Conservation (phyloP, 2,329 filamentous ascomycete species). For the Zalaria sp. region DNA sequence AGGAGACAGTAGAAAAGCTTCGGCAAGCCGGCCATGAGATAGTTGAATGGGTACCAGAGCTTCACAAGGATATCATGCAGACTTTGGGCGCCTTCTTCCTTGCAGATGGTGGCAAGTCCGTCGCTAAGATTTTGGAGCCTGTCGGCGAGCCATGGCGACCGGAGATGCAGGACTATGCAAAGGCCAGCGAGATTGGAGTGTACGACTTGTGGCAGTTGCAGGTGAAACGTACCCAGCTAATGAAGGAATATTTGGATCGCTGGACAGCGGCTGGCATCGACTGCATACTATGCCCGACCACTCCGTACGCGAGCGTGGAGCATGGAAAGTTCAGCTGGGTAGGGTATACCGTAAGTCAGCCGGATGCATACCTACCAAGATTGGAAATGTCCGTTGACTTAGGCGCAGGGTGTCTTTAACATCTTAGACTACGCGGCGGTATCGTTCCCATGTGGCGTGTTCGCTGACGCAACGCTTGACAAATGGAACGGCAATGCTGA, state of each 20-base stretch:
- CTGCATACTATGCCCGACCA: constrained; percentile 31
- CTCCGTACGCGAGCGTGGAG: constrained; percentile 28
- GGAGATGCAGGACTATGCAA: constrained; percentile 32
- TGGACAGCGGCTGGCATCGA: constrained; percentile 29
- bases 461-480: constrained; percentile 25
- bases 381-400: not conserved
- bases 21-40: constrained; percentile 38
- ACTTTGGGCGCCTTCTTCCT: constrained; percentile 34
- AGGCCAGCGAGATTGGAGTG: constrained; percentile 28
- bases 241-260: constrained; percentile 28
- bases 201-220: constrained; percentile 36
- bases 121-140: constrained; percentile 25
- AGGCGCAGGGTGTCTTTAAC: constrained; percentile 25
- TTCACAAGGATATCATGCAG: constrained; percentile 37
- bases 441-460: constrained; percentile 28
- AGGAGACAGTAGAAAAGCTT: constrained; percentile 39
- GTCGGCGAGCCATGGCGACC: constrained; percentile 32
- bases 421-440: constrained; percentile 32
- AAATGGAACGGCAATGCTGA: constrained; percentile 11
- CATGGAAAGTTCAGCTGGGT: constrained; percentile 31
- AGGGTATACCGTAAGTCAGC: constrained; percentile 22
- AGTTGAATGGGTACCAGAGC: constrained; percentile 40
- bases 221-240: constrained; percentile 27
- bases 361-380: constrained; percentile 3
- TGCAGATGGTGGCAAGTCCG: constrained; percentile 36